These are phyloP conservation scores for Fraxinus baroniana DNA, from an alignment of 305 asterid species.

Conservation along the genomic window DNA sequence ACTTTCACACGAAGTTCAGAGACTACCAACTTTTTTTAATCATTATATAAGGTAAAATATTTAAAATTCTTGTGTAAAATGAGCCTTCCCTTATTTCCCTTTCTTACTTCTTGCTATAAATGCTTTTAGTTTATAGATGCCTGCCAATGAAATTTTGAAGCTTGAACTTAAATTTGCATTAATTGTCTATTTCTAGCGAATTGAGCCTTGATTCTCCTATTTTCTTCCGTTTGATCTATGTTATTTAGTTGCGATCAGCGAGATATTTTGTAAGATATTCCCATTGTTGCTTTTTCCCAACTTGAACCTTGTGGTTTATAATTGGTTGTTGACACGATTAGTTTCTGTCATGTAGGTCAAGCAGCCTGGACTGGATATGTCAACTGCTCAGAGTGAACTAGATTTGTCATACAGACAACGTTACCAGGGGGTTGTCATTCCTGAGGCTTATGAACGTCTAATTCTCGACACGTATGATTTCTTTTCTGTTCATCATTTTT, in stretches of 20 bases:
- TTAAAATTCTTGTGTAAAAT: background rate
- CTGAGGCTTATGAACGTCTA: constrained; percentile 92
- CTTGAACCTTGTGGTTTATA: background rate
- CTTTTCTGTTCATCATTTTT: background rate
- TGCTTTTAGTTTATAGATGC: background rate
- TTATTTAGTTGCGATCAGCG: background rate
- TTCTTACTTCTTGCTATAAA: background rate
- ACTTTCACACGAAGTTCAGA: background rate
- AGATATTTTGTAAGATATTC: background rate
- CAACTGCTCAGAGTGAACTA: constrained; percentile 79
- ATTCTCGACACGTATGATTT: constrained; percentile 83
- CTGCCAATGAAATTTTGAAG: background rate
- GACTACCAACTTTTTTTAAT: background rate
- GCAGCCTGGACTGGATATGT: constrained; percentile 86
- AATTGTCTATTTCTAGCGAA: background rate
- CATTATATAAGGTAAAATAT: background rate
- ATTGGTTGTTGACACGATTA: background rate
- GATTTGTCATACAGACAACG: constrained; percentile 83
- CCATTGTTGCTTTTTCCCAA: background rate
- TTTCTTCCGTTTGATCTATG: background rate
- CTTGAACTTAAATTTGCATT: background rate
- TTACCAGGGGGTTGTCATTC: constrained; percentile 68
- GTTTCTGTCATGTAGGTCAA: constrained; percentile 61
- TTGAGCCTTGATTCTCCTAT: background rate
- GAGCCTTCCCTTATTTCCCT: background rate